phyloP scores from a whole-genome alignment of 176 grass and related monocot species.

The Ensete ventricosum region DNA sequence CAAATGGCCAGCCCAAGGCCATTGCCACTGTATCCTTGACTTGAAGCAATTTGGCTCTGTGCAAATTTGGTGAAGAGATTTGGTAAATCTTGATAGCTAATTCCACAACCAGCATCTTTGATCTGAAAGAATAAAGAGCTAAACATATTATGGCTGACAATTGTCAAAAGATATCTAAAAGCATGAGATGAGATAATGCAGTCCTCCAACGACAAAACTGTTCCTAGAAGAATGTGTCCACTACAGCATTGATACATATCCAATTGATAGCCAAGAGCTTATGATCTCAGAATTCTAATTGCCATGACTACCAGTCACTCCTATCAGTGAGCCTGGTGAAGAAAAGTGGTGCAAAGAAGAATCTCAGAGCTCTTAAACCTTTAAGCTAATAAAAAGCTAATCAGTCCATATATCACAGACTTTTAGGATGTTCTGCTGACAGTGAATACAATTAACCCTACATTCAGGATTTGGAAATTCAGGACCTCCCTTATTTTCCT shows the following conservation, averaged over 20 bases:
- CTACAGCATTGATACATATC: not conserved
- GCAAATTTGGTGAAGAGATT: slow-evolving; percentile 57
- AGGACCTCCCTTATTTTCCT: too few relatives aligned
- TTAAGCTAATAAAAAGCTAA: too few relatives aligned
- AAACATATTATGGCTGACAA: too few relatives aligned
- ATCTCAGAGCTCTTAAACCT: too few relatives aligned
- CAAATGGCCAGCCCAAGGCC: slow-evolving; percentile 72
- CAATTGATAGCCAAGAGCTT: not conserved
- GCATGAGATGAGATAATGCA: not conserved
- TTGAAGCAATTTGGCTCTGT: slow-evolving; percentile 9
- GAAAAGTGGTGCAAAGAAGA: too few relatives aligned
- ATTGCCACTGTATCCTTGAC: slow-evolving; percentile 19
- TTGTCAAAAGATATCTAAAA: not conserved
- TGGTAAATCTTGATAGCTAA: slow-evolving; percentile 54
- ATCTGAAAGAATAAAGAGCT: slow-evolving; percentile 34
- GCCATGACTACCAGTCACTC: not conserved
- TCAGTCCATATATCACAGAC: too few relatives aligned
- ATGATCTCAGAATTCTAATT: not conserved
- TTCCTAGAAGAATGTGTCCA: not conserved
- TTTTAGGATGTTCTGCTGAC: too few relatives aligned
- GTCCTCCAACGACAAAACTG: not conserved
- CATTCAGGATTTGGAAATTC: too few relatives aligned
- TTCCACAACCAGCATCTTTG: slow-evolving; percentile 72
- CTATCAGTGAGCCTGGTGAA: too few relatives aligned
- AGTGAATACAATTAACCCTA: too few relatives aligned